Evolutionary conservation across 148 eudicot species (phyloP).

Genomic region (Chenopodium berlandieri): DNA sequence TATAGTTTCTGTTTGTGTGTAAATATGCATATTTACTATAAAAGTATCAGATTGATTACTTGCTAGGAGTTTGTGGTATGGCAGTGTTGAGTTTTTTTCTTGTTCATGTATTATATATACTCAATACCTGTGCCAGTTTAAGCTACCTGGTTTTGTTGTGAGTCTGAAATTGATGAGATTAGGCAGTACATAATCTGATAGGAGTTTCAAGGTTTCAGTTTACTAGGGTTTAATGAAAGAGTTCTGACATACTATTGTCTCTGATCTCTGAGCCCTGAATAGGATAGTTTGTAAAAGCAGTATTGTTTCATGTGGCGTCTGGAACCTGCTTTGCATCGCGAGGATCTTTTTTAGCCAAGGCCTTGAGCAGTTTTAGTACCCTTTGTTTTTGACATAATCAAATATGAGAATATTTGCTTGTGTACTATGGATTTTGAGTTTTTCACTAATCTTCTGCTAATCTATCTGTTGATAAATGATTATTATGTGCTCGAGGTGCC

Average conservation of each 20-base stretch:
- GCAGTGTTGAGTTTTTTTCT: background rate
- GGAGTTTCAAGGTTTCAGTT: background rate
- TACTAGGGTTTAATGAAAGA: background rate
- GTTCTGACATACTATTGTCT: background rate
- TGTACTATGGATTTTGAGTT: background rate
- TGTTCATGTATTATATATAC: background rate
- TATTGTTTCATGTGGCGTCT: background rate
- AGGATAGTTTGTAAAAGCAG: background rate
- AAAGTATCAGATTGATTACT: background rate
- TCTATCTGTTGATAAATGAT: background rate
- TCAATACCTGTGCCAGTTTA: background rate
- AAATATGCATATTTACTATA: slow-evolving; percentile 7
- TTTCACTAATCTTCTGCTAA: background rate
- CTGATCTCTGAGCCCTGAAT: background rate
- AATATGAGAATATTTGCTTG: background rate
- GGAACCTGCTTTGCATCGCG: background rate
- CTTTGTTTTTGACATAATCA: background rate
- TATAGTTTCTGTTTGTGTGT: slow-evolving; percentile 7
- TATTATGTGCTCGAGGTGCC: too few species aligned
- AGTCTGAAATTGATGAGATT: background rate
- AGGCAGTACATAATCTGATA: background rate
- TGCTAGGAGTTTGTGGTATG: background rate
- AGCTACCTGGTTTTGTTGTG: background rate
- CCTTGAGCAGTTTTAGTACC: background rate
- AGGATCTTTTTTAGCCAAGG: background rate